These are phyloP conservation scores for Boletus sp. DNA, from an alignment of 768 basidiomycete species.

Conservation along the genomic window DNA sequence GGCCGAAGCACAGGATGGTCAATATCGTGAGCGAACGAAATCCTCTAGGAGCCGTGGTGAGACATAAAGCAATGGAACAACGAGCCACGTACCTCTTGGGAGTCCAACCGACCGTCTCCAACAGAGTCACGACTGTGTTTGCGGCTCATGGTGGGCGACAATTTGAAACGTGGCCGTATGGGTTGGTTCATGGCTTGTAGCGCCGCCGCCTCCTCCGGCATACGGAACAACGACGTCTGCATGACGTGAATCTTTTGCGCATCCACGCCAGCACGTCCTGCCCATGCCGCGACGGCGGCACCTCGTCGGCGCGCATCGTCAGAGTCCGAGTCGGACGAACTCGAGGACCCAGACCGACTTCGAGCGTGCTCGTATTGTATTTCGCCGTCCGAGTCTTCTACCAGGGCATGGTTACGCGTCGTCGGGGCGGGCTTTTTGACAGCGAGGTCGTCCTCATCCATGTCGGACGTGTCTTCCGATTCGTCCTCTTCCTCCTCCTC, in stretches of 20 bases:
- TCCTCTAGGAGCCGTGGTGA: constrained; percentile 45
- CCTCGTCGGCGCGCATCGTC: constrained; percentile 29
- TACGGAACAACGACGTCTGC: constrained; percentile 84
- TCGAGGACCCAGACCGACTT: constrained; percentile 35
- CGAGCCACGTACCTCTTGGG: constrained; percentile 52
- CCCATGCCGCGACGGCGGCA: constrained; percentile 65
- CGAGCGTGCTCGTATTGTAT: constrained; percentile 43
- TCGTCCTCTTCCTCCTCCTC: constrained; percentile 39
- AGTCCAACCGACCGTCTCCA: constrained; percentile 63
- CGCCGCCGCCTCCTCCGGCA: constrained; percentile 70
- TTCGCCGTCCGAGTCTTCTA: constrained; percentile 56
- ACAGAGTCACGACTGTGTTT: constrained; percentile 82
- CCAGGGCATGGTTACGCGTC: constrained; percentile 43
- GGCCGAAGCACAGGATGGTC: constrained; percentile 68
- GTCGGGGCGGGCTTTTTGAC: constrained; percentile 26
- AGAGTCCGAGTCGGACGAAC: constrained; percentile 22
- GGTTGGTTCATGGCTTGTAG: constrained; percentile 53
- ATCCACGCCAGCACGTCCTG: constrained; percentile 73
- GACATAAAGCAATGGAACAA: constrained; percentile 1
- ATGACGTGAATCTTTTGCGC: constrained; percentile 89
- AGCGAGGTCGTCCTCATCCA: constrained; percentile 51
- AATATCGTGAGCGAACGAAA: constrained; percentile 76
- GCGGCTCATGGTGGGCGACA: constrained; percentile 45
- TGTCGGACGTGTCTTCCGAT: constrained; percentile 42
- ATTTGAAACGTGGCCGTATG: constrained; percentile 33